Base-by-base conservation (phyloP, 495 filamentous ascomycete species). In the Podospora appendiculata region DNA sequence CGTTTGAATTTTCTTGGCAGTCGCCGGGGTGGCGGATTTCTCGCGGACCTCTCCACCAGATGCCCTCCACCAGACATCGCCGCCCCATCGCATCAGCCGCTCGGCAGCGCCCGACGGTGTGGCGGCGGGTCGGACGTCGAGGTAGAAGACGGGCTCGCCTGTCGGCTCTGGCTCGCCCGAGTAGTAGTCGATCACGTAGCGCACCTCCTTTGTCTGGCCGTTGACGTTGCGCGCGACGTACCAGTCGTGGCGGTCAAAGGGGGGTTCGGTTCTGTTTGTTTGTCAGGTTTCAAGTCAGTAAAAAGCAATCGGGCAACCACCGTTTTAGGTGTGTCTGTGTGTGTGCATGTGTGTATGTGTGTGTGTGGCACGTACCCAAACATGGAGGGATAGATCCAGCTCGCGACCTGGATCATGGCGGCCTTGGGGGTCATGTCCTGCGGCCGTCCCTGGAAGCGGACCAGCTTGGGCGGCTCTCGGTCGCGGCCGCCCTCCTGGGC, bases 241-340 rank as follows among this genome's bases (percentile, higher is more conserved):
- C 93, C 93, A 98, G 64, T 98, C 93, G 61, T 98, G 93, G 49
- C 93, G 83, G 70, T 98, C 93, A 61, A 98, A 98, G n/a, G 93
- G 93, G 32, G 89, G 87, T 18, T 86, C 84, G 9, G 83, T 80
- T 11, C 83, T 89, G 18, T 11, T 39, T 11, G 3, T 5, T 6
- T 1, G 13, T 50, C 14, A 45, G n/a, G 43, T 33, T 32, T 11
- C 10, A 19, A 4, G 19, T 16, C 11, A 33, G 36, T 8, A 12
- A 10, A 50, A 36, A 41, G 11, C 10, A 38, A 17, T 11, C 9
- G 8, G n/a, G n/a, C n/a, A n/a, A n/a, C n/a, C n/a, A n/a, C n/a
- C n/a, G n/a, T n/a, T n/a, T n/a, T n/a, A n/a, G n/a, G n/a, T n/a
- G n/a, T n/a, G n/a, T n/a, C n/a, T n/a, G n/a, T n/a, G n/a, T n/a